These are phyloP conservation scores for Cylindrotheca closterium DNA, from an alignment of 108 stramenopile species.

Conservation along the genomic window DNA sequence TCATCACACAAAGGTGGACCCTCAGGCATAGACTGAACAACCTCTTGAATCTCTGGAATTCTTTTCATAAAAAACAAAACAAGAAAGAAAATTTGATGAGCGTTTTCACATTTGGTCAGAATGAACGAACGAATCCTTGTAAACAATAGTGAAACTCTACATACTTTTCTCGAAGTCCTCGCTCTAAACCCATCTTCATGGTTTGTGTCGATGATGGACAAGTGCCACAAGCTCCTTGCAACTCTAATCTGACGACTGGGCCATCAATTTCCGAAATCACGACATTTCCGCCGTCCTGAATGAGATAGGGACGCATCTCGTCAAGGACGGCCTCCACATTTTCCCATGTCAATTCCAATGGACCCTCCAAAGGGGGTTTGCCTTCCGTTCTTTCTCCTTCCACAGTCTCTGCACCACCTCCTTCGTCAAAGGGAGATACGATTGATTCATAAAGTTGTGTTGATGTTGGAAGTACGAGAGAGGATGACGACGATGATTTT, in stretches of 20 bases:
- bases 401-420: background rate
- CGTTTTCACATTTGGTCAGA: no score
- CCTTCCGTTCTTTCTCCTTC: slow-evolving; percentile 1
- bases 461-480: background rate
- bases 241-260: slow-evolving; percentile 90
- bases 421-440: slow-evolving; percentile 52
- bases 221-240: slow-evolving; percentile 96
- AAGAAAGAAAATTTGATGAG: no score
- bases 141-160: no score
- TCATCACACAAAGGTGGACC: slow-evolving; percentile 81
- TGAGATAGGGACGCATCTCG: slow-evolving; percentile 92
- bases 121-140: no score
- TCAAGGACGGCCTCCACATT: slow-evolving; percentile 95
- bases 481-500: background rate
- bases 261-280: slow-evolving; percentile 94
- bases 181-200: slow-evolving; percentile 98
- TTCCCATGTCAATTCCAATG: slow-evolving; percentile 91
- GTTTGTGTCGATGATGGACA: slow-evolving; percentile 95
- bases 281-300: slow-evolving; percentile 95
- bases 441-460: slow-evolving; percentile 16
- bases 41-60: slow-evolving; percentile 97
- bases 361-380: slow-evolving; percentile 32
- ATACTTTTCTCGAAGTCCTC: slow-evolving; percentile 68
- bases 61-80: slow-evolving; percentile 2
- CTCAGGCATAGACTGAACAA: slow-evolving; percentile 92